These are phyloP conservation scores for Vigna radiata DNA, from an alignment of 306 rosid genomes.

Conservation along the genomic window DNA sequence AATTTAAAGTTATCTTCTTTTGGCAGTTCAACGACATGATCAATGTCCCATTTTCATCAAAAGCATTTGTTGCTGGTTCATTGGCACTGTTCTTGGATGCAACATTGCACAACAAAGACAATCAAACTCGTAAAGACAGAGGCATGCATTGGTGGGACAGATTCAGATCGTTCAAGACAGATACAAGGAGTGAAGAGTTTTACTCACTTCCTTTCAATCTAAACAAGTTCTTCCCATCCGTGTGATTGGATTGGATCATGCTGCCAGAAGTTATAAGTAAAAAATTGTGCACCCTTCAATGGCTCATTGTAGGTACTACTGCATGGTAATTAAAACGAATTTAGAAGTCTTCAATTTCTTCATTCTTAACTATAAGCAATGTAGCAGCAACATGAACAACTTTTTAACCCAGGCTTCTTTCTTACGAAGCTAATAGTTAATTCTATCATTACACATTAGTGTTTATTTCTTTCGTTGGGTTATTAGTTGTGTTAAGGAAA, in stretches of 20 bases:
- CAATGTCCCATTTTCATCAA: conserved; percentile 83
- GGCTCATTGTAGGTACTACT: conserved; percentile 25
- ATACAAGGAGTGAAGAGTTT: conserved; percentile 84
- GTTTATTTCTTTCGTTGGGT: neutral
- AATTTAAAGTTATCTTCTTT: neutral
- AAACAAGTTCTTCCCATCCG: conserved; percentile 95
- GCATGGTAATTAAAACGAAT: neutral
- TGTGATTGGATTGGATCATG: conserved; percentile 42
- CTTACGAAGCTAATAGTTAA: conserved; percentile 4
- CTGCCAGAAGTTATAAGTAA: conserved; percentile 3
- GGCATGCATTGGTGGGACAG: conserved; percentile 95
- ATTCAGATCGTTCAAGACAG: conserved; percentile 75
- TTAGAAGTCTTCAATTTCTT: conserved; percentile 23
- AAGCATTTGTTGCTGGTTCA: conserved; percentile 80
- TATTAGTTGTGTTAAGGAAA: neutral
- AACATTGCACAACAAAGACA: conserved; percentile 67
- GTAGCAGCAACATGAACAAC: conserved; percentile 24
- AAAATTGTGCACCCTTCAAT: conserved; percentile 23
- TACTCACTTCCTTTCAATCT: conserved; percentile 91
- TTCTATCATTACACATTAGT: neutral
- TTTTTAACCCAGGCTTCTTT: conserved; percentile 4
- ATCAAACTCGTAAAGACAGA: conserved; percentile 66
- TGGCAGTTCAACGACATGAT: conserved; percentile 93
- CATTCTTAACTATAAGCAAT: conserved; percentile 17
- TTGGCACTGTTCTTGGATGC: conserved; percentile 72